Evolutionary conservation across 202 grass and related monocot genomes (phyloP).

Genomic region (Digitaria exilis): DNA sequence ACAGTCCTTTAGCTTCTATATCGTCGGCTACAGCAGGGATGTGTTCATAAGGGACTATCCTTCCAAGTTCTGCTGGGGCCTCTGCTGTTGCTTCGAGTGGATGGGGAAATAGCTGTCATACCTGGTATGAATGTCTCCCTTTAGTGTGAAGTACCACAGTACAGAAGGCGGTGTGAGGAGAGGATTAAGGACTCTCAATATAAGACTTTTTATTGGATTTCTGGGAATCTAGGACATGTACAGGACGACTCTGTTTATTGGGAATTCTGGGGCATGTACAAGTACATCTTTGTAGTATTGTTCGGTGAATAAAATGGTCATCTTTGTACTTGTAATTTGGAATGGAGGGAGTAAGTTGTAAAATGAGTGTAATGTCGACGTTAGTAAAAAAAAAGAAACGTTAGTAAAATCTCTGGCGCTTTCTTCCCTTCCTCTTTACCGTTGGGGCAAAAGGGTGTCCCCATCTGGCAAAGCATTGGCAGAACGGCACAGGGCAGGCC

Average conservation of each 20-base stretch:
- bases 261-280: not conserved
- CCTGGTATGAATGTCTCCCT: not conserved
- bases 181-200: not conserved
- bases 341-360: too few relatives aligned
- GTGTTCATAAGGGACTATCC: constrained; percentile 87
- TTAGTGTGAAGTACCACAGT: not conserved
- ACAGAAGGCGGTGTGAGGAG: not conserved
- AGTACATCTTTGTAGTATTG: not conserved
- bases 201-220: not conserved
- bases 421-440: not conserved
- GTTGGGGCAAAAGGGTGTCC: not conserved
- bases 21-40: constrained; percentile 69
- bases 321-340: too few relatives aligned
- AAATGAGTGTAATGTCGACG: not conserved
- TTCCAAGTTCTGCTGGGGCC: constrained; percentile 74
- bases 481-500: not conserved
- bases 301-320: too few relatives aligned
- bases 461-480: not conserved
- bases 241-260: not conserved
- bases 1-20: constrained; percentile 72
- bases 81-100: constrained; percentile 94
- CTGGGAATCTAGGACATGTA: too few relatives aligned
- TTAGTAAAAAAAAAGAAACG: too few relatives aligned
- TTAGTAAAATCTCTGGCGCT: not conserved
- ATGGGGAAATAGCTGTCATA: constrained; percentile 45